Evolutionary conservation across 1,139 yeast species (phyloP).

Genomic region (Taphrina deformans): DNA sequence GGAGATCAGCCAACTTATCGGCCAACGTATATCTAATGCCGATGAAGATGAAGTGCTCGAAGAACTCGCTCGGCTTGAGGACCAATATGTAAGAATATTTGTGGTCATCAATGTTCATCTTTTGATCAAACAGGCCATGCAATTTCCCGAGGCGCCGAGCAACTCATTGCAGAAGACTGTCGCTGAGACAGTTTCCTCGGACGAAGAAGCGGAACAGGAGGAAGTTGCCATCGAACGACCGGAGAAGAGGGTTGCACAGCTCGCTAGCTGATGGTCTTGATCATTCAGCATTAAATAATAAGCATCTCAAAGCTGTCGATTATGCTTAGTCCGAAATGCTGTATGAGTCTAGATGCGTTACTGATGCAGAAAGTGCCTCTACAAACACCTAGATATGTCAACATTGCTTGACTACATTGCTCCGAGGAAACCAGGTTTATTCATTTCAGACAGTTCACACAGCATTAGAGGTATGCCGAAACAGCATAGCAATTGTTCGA

Average conservation of each 20-base stretch:
- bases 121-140: not conserved
- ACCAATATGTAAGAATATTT: not conserved
- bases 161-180: not conserved
- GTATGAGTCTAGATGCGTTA: too few species aligned
- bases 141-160: not conserved
- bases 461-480: too few species aligned
- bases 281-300: too few species aligned
- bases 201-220: not conserved
- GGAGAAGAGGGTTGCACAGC: not conserved
- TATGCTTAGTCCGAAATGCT: too few species aligned
- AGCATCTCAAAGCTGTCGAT: too few species aligned
- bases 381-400: too few species aligned
- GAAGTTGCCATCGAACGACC: not conserved
- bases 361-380: too few species aligned
- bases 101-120: not conserved
- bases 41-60: slow-evolving; percentile 64
- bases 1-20: slow-evolving; percentile 53
- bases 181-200: not conserved
- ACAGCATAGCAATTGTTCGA: too few species aligned
- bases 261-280: slow-evolving; percentile 2
- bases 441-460: too few species aligned
- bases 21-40: slow-evolving; percentile 52
- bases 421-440: too few species aligned
- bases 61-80: slow-evolving; percentile 25
- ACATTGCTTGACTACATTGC: too few species aligned